Evolutionary conservation across 2,329 filamentous ascomycete species (phyloP).

Genomic region (Lecanicillium sp.): DNA sequence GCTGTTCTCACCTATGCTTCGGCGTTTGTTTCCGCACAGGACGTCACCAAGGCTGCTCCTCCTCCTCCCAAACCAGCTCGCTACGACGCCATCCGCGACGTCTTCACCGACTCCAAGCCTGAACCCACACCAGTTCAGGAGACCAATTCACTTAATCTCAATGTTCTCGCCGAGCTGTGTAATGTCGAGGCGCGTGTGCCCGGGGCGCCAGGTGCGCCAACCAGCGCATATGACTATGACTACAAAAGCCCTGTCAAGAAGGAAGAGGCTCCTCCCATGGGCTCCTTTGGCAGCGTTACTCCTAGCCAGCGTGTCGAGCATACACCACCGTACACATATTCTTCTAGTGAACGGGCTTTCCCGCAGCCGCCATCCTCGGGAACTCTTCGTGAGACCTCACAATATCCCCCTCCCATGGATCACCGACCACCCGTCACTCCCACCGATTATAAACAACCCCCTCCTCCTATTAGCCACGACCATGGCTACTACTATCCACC

Average conservation of each 20-base stretch:
- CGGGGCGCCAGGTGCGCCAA: slow-evolving; percentile 8
- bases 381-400: slow-evolving; percentile 4
- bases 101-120: slow-evolving; percentile 30
- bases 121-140: slow-evolving; percentile 17
- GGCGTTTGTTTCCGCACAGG: slow-evolving; percentile 12
- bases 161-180: slow-evolving; percentile 26
- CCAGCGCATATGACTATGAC: neutral
- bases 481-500: slow-evolving; percentile 11
- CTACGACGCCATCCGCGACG: slow-evolving; percentile 28
- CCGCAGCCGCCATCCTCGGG: slow-evolving; percentile 7
- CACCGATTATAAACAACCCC: slow-evolving; percentile 19
- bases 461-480: slow-evolving; percentile 15
- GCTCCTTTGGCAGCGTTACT: neutral
- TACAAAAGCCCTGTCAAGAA: slow-evolving; percentile 10
- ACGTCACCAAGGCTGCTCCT: slow-evolving; percentile 4
- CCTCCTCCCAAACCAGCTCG: slow-evolving; percentile 10
- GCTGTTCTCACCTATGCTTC: slow-evolving; percentile 13
- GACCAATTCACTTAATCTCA: slow-evolving; percentile 18
- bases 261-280: slow-evolving; percentile 14
- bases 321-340: slow-evolving; percentile 4
- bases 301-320: slow-evolving; percentile 5
- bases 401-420: slow-evolving; percentile 17
- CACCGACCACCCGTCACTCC: slow-evolving; percentile 18
- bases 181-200: slow-evolving; percentile 20
- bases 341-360: slow-evolving; percentile 5